These are phyloP conservation scores for Phytophthora pisi DNA, from an alignment of 352 stramenopile genomes.

Conservation along the genomic window DNA sequence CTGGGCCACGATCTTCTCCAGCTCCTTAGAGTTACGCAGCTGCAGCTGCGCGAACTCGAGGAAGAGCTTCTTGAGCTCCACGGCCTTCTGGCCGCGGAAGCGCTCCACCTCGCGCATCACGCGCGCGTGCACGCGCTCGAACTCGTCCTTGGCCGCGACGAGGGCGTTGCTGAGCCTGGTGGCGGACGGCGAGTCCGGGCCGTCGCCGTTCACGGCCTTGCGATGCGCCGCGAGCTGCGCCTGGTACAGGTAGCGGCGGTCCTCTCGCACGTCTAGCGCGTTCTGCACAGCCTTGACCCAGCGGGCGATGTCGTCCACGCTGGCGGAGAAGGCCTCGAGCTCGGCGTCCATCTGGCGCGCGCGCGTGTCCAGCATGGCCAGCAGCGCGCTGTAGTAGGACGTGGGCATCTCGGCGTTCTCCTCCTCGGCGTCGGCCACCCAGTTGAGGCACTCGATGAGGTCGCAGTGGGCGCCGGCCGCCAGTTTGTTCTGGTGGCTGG, in stretches of 20 bases:
- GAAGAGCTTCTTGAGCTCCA: conserved; percentile 77
- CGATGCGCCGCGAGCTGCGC: conserved; percentile 66
- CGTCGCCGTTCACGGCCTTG: conserved; percentile 32
- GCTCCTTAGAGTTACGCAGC: background rate
- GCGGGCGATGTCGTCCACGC: conserved; percentile 72
- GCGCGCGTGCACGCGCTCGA: conserved; percentile 73
- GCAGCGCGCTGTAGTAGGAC: conserved; percentile 65
- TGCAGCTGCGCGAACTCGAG: conserved; percentile 56
- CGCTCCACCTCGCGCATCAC: conserved; percentile 78
- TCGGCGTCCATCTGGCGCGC: conserved; percentile 77
- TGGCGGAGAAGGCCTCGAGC: conserved; percentile 65
- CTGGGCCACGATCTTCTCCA: background rate
- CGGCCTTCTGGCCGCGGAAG: conserved; percentile 77
- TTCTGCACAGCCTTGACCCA: conserved; percentile 79
- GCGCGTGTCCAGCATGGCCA: conserved; percentile 74
- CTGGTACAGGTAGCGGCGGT: conserved; percentile 81
- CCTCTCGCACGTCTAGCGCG: conserved; percentile 75
- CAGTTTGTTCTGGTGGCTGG: conserved; percentile 74
- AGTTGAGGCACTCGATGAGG: conserved; percentile 77
- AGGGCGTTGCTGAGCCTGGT: conserved; percentile 52
- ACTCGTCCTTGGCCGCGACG: conserved; percentile 73
- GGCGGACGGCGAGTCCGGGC: conserved; percentile 36
- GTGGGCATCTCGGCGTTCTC: conserved; percentile 66
- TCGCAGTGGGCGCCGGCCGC: conserved; percentile 81
- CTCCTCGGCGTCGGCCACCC: conserved; percentile 72